Conservation (phyloP, 495 filamentous ascomycete species). For the Penicillium manginii region DNA sequence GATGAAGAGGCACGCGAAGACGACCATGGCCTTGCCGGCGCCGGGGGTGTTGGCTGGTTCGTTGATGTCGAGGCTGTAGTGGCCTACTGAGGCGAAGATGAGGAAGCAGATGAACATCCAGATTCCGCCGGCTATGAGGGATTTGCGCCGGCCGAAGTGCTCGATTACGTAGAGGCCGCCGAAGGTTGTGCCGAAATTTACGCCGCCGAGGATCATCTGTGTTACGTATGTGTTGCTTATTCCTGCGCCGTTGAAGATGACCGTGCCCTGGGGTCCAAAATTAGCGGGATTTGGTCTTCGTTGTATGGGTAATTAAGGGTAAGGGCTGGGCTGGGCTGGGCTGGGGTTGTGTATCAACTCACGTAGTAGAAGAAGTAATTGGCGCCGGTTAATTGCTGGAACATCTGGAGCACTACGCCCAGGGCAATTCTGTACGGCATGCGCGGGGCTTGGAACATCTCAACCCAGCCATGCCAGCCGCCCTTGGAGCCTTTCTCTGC, state of each 20-base stretch:
- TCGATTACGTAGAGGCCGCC: constrained; percentile 71
- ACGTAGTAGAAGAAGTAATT: constrained; percentile 78
- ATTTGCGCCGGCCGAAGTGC: constrained; percentile 66
- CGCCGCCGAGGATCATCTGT: constrained; percentile 70
- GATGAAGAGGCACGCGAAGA: constrained; percentile 70
- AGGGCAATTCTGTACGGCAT: constrained; percentile 72
- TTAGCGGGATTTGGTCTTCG: background rate
- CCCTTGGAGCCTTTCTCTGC: constrained; percentile 54
- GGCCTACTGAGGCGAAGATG: constrained; percentile 71
- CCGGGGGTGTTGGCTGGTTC: constrained; percentile 54
- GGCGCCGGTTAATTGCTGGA: constrained; percentile 44
- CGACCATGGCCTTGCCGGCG: constrained; percentile 71
- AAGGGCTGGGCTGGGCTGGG: too few relatives aligned
- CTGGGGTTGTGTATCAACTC: too few relatives aligned
- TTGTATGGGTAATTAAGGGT: too few relatives aligned
- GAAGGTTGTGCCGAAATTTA: constrained; percentile 75
- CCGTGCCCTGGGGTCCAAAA: constrained; percentile 56
- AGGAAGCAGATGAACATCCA: constrained; percentile 75
- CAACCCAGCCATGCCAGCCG: constrained; percentile 28
- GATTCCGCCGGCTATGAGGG: constrained; percentile 65
- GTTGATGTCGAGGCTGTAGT: constrained; percentile 59
- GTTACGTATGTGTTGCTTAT: constrained; percentile 69
- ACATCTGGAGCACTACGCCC: constrained; percentile 64
- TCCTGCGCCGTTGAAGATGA: constrained; percentile 68
- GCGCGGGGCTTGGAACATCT: constrained; percentile 66